Percentiles rank a stretch among this genome's conserved stretches.
Evolutionary conservation across 495 filamentous ascomycete genomes (phyloP).

Genomic region (Penicillium cinerascens): DNA sequence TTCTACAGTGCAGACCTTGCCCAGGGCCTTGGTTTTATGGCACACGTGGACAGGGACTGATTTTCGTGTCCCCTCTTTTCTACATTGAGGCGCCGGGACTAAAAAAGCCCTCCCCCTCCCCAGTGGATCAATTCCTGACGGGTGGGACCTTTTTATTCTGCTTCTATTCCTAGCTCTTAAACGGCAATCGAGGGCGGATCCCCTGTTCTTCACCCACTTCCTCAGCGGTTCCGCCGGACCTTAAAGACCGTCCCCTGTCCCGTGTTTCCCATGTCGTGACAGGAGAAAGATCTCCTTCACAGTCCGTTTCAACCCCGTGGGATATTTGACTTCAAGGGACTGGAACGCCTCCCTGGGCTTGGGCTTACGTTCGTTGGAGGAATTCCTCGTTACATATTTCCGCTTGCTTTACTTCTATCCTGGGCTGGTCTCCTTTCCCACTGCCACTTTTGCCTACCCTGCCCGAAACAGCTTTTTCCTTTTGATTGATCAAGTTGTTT

Average conservation of each 20-base stretch:
- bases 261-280: background rate
- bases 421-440: background rate
- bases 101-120: constrained; percentile 10
- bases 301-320: constrained; percentile 6
- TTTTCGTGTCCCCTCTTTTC: constrained; percentile 5
- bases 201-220: constrained; percentile 14
- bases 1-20: background rate
- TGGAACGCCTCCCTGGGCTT: constrained; percentile 3
- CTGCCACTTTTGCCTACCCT: background rate
- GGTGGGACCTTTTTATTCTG: constrained; percentile 11
- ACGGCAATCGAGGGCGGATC: constrained; percentile 16
- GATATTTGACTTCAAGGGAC: constrained; percentile 4
- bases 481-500: background rate
- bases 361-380: background rate
- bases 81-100: constrained; percentile 5
- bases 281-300: constrained; percentile 16
- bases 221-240: constrained; percentile 12
- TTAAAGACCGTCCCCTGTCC: constrained; percentile 17
- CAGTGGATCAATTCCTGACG: constrained; percentile 12
- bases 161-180: constrained; percentile 6
- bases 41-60: constrained; percentile 25
- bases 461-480: background rate
- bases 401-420: background rate
- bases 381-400: background rate
- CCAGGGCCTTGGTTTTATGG: background rate